phyloP scores from a whole-genome alignment of 306 rosid species.

The Sicyos edulis region DNA sequence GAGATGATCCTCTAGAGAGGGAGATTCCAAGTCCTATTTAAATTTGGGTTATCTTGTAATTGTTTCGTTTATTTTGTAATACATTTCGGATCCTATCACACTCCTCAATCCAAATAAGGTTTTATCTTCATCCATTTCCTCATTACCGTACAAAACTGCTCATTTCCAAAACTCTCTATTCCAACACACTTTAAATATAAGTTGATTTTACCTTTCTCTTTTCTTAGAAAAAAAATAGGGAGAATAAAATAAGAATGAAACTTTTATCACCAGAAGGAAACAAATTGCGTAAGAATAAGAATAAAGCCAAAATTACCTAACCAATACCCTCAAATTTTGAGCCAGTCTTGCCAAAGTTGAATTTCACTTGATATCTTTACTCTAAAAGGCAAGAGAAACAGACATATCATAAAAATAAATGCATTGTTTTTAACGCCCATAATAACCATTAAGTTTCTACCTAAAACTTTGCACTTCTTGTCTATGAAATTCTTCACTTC shows the following conservation, averaged over 20 bases:
- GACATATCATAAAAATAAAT: conserved; percentile 24
- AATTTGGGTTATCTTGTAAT: too few relatives aligned
- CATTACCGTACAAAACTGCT: too few relatives aligned
- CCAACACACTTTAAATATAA: too few relatives aligned
- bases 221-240: too few relatives aligned
- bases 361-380: neutral
- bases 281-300: neutral
- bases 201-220: too few relatives aligned
- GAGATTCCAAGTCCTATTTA: too few relatives aligned
- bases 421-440: conserved; percentile 39
- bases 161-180: too few relatives aligned
- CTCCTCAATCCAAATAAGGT: too few relatives aligned
- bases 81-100: too few relatives aligned
- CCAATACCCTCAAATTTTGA: conserved; percentile 10
- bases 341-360: conserved; percentile 12
- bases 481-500: neutral
- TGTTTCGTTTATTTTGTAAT: too few relatives aligned
- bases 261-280: neutral
- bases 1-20: too few relatives aligned
- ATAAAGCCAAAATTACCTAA: conserved; percentile 21
- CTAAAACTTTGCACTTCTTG: conserved; percentile 21
- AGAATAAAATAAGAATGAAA: neutral
- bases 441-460: conserved; percentile 2
- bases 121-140: too few relatives aligned
- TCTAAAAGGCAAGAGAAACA: conserved; percentile 23